These are phyloP conservation scores for Lactifluus pinguis DNA, from an alignment of 768 basidiomycete species.

Conservation along the genomic window DNA sequence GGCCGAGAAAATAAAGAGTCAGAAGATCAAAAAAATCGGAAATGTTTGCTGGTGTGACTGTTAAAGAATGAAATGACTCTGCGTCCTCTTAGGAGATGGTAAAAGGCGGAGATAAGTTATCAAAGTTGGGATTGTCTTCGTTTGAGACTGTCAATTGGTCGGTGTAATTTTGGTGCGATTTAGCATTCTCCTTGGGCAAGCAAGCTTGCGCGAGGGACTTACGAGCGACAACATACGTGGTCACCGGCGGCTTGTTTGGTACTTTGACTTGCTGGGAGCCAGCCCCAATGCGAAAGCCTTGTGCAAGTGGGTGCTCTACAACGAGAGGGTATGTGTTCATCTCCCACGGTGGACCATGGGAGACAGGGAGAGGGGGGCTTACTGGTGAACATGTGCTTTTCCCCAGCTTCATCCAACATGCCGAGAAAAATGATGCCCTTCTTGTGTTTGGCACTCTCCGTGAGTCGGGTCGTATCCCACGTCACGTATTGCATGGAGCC, in stretches of 20 bases:
- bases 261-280: neutral
- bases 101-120: conserved; percentile 27
- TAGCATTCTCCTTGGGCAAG: neutral
- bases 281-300: neutral
- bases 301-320: neutral
- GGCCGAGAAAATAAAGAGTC: neutral
- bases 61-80: neutral
- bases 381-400: conserved; percentile 3
- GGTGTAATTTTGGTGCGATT: neutral
- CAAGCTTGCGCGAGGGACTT: neutral
- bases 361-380: neutral
- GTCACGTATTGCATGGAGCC: neutral
- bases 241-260: neutral
- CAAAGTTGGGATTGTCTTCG: conserved; percentile 32
- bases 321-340: neutral
- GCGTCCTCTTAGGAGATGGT: conserved; percentile 18
- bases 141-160: conserved; percentile 27
- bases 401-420: neutral
- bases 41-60: neutral
- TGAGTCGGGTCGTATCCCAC: neutral
- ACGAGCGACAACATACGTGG: conserved; percentile 6
- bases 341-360: neutral
- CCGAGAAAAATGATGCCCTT: conserved; percentile 7
- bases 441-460: neutral
- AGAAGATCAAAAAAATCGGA: neutral